Evolutionary conservation across 257 asterid genomes (phyloP).

Genomic region (Rehmannia glutinosa): DNA sequence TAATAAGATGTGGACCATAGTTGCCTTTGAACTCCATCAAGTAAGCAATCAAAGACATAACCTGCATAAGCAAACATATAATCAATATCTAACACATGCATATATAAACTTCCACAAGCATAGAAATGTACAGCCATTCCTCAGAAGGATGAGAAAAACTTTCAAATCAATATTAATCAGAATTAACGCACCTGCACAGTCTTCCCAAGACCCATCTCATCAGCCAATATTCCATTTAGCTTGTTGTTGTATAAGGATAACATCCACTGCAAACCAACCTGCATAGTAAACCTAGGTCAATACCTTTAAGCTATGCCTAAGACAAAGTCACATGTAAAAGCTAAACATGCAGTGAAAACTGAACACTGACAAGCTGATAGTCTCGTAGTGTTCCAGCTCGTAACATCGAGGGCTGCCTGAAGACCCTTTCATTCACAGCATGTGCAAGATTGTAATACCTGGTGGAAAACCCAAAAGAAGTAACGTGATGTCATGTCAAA

Average conservation of each 20-base stretch:
- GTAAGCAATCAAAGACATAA: constrained; percentile 94
- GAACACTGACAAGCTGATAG: constrained; percentile 86
- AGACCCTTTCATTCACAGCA: constrained; percentile 94
- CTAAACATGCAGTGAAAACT: constrained; percentile 1
- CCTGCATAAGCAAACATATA: constrained; percentile 43
- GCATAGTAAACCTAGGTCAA: constrained; percentile 29
- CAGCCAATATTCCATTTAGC: constrained; percentile 97
- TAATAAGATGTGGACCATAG: constrained; percentile 97
- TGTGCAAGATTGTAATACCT: constrained; percentile 98
- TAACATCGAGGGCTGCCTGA: constrained; percentile 95
- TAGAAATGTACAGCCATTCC: neutral
- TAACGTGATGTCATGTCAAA: neutral
- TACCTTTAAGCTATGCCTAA: constrained; percentile 9
- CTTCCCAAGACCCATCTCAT: constrained; percentile 99
- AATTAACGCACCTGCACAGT: constrained; percentile 81
- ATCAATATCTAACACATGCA: constrained; percentile 14
- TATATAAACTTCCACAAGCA: constrained; percentile 3
- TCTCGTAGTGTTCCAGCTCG: constrained; percentile 93
- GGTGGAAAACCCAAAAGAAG: constrained; percentile 17
- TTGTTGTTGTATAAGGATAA: constrained; percentile 94
- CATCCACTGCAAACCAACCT: constrained; percentile 99
- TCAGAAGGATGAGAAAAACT: constrained; percentile 1
- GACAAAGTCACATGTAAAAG: constrained; percentile 10
- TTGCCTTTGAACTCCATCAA: constrained; percentile 98
- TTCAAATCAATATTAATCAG: constrained; percentile 12